Percentiles rank a stretch among this genome's conserved stretches.
These are phyloP conservation scores for Madurella mycetomatis DNA, from an alignment of 2,329 filamentous ascomycete species.

Conservation along the genomic window DNA sequence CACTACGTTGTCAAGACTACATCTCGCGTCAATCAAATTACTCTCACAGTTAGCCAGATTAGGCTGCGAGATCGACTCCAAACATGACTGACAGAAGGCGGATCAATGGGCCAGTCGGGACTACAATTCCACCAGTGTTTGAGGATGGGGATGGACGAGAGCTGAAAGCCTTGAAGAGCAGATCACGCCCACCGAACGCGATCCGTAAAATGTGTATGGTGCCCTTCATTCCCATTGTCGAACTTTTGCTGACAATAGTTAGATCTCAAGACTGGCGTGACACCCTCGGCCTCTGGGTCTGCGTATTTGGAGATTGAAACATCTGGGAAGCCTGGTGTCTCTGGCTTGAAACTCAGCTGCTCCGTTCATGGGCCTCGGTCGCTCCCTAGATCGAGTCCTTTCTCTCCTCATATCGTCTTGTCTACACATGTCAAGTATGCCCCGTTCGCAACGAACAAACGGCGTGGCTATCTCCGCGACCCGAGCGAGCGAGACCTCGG, in stretches of 20 bases:
- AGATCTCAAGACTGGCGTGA: constrained; percentile 89
- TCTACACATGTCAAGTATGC: constrained; percentile 95
- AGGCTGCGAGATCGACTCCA: background rate
- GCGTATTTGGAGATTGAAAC: constrained; percentile 71
- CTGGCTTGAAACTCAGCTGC: constrained; percentile 82
- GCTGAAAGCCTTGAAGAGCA: constrained; percentile 40
- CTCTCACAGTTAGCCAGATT: background rate
- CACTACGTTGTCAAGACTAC: background rate
- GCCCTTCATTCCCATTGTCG: constrained; percentile 2
- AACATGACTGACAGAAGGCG: constrained; percentile 79
- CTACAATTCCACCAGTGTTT: constrained; percentile 69
- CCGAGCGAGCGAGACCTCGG: constrained; percentile 82
- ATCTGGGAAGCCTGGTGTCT: constrained; percentile 36
- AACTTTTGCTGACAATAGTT: constrained; percentile 10
- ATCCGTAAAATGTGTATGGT: constrained; percentile 81
- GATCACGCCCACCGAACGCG: constrained; percentile 60
- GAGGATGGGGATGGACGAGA: constrained; percentile 41
- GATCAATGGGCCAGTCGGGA: constrained; percentile 79
- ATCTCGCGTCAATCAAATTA: background rate
- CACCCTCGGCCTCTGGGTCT: constrained; percentile 88
- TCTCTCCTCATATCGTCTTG: constrained; percentile 87
- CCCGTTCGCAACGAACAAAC: constrained; percentile 79
- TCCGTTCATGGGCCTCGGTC: constrained; percentile 91
- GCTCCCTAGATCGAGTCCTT: constrained; percentile 81
- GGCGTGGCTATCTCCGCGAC: constrained; percentile 83